Evolutionary conservation across 2,329 filamentous ascomycete species (phyloP).

Genomic region (Stagonosporopsis chrysanthemi): DNA sequence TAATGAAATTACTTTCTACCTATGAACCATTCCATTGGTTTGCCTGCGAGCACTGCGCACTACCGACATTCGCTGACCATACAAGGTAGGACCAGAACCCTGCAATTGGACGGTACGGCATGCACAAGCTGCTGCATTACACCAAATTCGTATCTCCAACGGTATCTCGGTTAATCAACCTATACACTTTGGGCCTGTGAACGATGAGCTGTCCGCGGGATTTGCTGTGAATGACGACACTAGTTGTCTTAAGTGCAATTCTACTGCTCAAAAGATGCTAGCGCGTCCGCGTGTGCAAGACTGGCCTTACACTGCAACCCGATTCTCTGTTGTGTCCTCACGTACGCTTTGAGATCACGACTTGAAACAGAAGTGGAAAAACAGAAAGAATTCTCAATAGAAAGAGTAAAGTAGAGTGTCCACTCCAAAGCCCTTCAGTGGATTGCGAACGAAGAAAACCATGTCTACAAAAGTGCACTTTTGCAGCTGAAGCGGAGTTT

Average conservation of each 20-base stretch:
- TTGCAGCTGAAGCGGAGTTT: conserved; percentile 1
- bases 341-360: background rate
- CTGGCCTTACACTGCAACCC: background rate
- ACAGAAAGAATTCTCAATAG: too few relatives aligned
- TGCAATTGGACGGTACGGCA: too few relatives aligned
- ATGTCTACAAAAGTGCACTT: background rate
- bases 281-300: background rate
- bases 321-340: background rate
- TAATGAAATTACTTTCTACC: too few relatives aligned
- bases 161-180: background rate
- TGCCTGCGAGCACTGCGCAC: too few relatives aligned
- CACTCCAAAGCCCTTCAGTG: too few relatives aligned
- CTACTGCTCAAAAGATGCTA: background rate
- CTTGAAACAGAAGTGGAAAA: background rate
- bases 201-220: too few relatives aligned
- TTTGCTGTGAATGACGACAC: background rate
- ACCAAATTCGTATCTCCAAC: background rate
- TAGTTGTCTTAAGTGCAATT: background rate
- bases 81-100: too few relatives aligned
- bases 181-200: too few relatives aligned
- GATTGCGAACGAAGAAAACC: background rate
- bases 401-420: too few relatives aligned
- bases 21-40: too few relatives aligned
- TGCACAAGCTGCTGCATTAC: too few relatives aligned
- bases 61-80: too few relatives aligned